Conservation (phyloP, 177 flowering plant species). For the Vitis hybrid region DNA sequence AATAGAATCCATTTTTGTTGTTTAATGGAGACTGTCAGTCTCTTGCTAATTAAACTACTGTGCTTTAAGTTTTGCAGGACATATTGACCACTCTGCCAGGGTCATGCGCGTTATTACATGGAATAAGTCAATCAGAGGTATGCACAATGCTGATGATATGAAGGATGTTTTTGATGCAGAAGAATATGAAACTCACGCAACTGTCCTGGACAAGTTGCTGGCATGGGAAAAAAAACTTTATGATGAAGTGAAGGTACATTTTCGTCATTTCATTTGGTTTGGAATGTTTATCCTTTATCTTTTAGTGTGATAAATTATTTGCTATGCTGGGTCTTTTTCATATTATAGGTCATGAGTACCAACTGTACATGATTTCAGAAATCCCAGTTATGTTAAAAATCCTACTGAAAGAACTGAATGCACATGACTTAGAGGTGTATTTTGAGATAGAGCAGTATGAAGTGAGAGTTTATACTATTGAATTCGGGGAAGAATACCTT, state of each 20-base stretch:
- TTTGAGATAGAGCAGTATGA: no score
- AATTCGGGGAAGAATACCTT: no score
- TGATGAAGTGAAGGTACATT: constrained; percentile 81
- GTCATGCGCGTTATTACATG: constrained; percentile 97
- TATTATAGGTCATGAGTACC: neutral
- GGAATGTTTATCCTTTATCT: neutral
- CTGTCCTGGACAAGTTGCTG: constrained; percentile 83
- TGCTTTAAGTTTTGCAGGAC: constrained; percentile 43
- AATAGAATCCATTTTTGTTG: no score
- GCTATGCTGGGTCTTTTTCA: neutral
- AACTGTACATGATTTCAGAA: neutral
- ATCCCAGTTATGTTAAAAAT: no score
- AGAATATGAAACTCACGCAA: constrained; percentile 86
- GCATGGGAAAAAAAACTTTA: constrained; percentile 97
- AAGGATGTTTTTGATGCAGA: constrained; percentile 62
- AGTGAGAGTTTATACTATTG: no score
- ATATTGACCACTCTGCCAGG: constrained; percentile 91
- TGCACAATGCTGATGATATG: constrained; percentile 47
- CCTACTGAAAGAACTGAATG: no score
- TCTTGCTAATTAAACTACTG: neutral
- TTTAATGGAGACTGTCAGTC: neutral
- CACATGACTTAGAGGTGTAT: no score
- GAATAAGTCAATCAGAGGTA: constrained; percentile 69
- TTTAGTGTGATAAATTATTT: neutral
- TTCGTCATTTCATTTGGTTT: constrained; percentile 5